Percentiles rank a stretch among this genome's conserved stretches.
phyloP scores from a whole-genome alignment of 2,329 filamentous ascomycete species.

The Penicillium sp. region DNA sequence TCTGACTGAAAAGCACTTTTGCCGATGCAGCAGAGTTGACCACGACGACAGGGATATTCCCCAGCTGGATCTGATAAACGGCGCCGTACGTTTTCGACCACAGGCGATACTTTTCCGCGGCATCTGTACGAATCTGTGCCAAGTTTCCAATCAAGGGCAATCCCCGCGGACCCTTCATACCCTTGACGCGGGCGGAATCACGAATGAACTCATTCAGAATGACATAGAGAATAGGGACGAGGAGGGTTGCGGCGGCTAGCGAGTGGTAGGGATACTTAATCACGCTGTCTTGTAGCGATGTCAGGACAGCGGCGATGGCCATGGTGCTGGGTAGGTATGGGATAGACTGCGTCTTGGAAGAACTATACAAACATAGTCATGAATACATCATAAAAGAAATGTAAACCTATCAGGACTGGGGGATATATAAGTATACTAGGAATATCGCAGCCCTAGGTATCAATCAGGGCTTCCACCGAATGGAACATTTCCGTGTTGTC shows the following conservation, averaged over 20 bases:
- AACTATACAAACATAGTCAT: background rate
- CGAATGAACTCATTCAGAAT: constrained; percentile 52
- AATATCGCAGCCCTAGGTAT: background rate
- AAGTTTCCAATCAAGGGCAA: constrained; percentile 57
- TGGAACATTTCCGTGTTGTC: constrained; percentile 20
- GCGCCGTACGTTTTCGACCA: constrained; percentile 53
- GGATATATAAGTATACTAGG: background rate
- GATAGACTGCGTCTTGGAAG: background rate
- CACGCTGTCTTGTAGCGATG: constrained; percentile 20
- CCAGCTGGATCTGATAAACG: constrained; percentile 59
- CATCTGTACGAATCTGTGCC: constrained; percentile 54
- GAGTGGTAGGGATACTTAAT: constrained; percentile 23
- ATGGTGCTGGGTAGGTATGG: constrained; percentile 16
- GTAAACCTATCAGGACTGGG: background rate
- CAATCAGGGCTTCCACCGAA: background rate
- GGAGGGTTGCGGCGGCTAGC: constrained; percentile 15
- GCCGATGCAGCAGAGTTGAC: constrained; percentile 56
- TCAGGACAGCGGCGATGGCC: constrained; percentile 28
- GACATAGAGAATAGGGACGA: constrained; percentile 46
- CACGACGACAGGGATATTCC: constrained; percentile 57
- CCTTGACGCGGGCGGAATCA: constrained; percentile 44
- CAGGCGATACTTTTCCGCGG: constrained; percentile 56
- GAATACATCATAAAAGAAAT: background rate
- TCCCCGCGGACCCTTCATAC: constrained; percentile 50
- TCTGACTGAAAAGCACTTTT: constrained; percentile 51